Evolutionary conservation across 2,329 filamentous ascomycete genomes (phyloP), one percentile per base, ranked within the genome.

Genomic region (Thielaviopsis punctulata): DNA sequence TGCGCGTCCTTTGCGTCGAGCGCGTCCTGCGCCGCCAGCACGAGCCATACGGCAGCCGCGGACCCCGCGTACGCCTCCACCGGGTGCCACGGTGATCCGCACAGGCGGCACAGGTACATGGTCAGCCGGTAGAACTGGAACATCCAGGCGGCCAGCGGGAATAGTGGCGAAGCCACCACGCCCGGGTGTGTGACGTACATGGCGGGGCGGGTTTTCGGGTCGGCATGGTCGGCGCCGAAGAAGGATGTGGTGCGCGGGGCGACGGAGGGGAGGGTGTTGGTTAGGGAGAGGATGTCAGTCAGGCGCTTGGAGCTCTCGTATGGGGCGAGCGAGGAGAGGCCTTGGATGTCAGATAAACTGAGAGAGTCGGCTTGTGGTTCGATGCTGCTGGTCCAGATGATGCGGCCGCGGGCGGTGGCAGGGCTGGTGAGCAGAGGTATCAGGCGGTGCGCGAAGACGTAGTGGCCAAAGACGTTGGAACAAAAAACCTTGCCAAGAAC

Each of bases 391-490:
- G 88, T 79, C 89, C 90, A 96, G 57, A 96, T 76, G 50, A 98
- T 75, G 49, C 87, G 79, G 8, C 80, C 84, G 0, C 70, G 69
- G 1, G 66, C 53, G 39, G 66, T 57, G 53, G 66, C 57, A 41
- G 60, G 59, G 15, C 65, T 61, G 15, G 61, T 68, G 59, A 98
- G 73, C 10, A 95, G 70, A 0, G 86, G 83, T 58, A 84, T 74
- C 10, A 96, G 73, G 61, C 82, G 79, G 64, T 95, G 89, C 15
- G 79, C 78, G 22, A 98, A 78, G 61, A 95, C 69, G 64, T 98
- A 96, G 68, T 98, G 92, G 0, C 92, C 92, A 62, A 98, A 96
- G 25, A 95, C 76, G 62, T 96, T 96, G 48, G 90, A 83, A 63
- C 82, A 84, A 64, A 96, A 98, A 18, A 95, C 79, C 58, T 86